Evolutionary conservation across 257 asterid species (phyloP).

Genomic region (Ocimum tenuiflorum): DNA sequence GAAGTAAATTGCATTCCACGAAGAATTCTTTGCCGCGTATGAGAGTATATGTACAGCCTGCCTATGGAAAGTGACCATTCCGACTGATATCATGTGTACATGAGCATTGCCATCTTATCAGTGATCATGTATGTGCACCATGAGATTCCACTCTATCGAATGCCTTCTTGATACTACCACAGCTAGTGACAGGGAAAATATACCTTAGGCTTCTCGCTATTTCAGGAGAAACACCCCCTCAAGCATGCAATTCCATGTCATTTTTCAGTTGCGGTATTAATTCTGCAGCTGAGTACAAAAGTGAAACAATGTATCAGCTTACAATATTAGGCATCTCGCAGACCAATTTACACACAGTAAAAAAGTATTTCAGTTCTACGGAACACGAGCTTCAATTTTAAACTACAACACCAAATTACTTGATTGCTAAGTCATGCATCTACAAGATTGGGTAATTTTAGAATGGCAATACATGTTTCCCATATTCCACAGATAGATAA

Average conservation of each 20-base stretch:
- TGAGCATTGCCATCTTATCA: neutral
- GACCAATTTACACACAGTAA: neutral
- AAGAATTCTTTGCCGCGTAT: neutral
- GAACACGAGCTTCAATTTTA: neutral
- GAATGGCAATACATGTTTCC: neutral
- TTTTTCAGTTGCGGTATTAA: constrained; percentile 1
- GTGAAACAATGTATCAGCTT: constrained; percentile 3
- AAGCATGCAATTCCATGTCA: neutral
- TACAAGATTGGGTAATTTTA: neutral
- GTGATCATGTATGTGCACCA: neutral
- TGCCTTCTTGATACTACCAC: neutral
- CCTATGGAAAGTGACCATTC: neutral
- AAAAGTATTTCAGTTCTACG: neutral
- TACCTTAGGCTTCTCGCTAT: constrained; percentile 10
- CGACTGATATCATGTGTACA: neutral
- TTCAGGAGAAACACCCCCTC: neutral
- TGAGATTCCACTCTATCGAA: neutral
- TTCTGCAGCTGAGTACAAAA: constrained; percentile 9
- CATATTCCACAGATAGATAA: neutral
- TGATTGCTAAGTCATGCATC: neutral
- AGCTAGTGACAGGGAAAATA: neutral
- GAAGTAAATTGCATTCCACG: neutral
- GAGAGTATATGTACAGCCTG: constrained; percentile 12
- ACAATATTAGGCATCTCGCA: neutral
- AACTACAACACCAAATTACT: neutral